A percentile compares a stretch with the other conserved stretches of the same genome.
These are phyloP conservation scores for Aspergillus sergii DNA, from an alignment of 2,329 filamentous ascomycete species.

Conservation along the genomic window DNA sequence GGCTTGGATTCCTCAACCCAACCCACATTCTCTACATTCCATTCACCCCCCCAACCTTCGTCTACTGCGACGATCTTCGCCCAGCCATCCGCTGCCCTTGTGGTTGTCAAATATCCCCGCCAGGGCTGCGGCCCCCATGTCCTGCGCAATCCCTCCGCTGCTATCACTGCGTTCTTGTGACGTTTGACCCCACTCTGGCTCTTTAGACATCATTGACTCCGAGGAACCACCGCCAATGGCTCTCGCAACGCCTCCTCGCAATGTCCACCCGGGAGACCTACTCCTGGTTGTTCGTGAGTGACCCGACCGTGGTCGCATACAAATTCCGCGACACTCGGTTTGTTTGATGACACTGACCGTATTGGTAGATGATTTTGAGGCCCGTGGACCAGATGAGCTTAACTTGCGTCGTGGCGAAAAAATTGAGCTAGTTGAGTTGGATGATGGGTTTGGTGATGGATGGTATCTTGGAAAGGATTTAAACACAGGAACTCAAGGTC, in stretches of 20 bases:
- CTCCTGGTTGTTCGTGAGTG: constrained; percentile 51
- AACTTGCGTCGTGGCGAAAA: constrained; percentile 76
- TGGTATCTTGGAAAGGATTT: constrained; percentile 62
- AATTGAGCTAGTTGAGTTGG: constrained; percentile 65
- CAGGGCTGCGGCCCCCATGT: constrained; percentile 35
- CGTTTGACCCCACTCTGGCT: constrained; percentile 13
- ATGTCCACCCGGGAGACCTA: constrained; percentile 44
- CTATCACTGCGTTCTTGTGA: constrained; percentile 10
- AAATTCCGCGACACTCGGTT: constrained; percentile 7
- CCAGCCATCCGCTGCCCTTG: not conserved
- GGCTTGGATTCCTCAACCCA: not conserved
- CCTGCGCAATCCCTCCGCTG: constrained; percentile 27
- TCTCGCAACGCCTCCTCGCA: constrained; percentile 36
- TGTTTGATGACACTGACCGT: constrained; percentile 20
- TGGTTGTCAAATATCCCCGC: constrained; percentile 15
- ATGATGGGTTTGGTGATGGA: constrained; percentile 68
- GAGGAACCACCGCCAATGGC: constrained; percentile 31
- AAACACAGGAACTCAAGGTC: constrained; percentile 44
- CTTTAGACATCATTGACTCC: constrained; percentile 16
- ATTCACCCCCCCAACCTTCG: not conserved
- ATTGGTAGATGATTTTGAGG: constrained; percentile 80
- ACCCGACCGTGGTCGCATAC: constrained; percentile 15
- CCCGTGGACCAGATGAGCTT: constrained; percentile 90
- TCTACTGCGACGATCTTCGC: constrained; percentile 1
- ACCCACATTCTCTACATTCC: constrained; percentile 1